Percentiles rank a stretch among this genome's conserved stretches.
Conservation (phyloP, 257 asterid genomes). For the Plectranthus barbatus region DNA sequence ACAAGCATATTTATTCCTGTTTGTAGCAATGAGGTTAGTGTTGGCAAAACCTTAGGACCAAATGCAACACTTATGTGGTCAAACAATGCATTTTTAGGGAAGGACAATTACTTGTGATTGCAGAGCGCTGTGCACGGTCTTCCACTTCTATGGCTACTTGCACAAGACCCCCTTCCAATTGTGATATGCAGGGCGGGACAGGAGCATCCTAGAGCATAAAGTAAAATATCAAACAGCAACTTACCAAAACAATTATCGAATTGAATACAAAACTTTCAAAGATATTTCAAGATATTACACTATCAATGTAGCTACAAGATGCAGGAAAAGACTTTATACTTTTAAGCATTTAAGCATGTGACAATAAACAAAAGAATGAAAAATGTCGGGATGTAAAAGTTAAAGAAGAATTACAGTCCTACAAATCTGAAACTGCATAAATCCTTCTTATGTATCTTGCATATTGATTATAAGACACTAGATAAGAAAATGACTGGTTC, state of each 20-base stretch:
- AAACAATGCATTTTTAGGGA: background rate
- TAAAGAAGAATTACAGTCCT: background rate
- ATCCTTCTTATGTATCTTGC: background rate
- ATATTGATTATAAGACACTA: background rate
- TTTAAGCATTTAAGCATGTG: background rate
- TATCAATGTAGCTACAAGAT: background rate
- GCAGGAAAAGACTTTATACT: background rate
- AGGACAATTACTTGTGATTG: slow-evolving; percentile 64
- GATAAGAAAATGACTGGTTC: background rate
- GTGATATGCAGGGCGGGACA: slow-evolving; percentile 98
- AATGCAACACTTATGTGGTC: background rate
- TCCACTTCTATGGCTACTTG: slow-evolving; percentile 99
- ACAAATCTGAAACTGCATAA: background rate
- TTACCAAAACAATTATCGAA: slow-evolving; percentile 5
- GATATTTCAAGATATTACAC: slow-evolving; percentile 10
- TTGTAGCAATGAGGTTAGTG: background rate
- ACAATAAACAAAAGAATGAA: background rate
- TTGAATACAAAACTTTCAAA: background rate
- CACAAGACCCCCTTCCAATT: slow-evolving; percentile 92
- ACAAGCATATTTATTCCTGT: background rate
- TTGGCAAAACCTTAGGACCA: background rate
- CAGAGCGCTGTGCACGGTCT: slow-evolving; percentile 95
- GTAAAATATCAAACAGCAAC: slow-evolving; percentile 10
- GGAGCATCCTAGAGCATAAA: slow-evolving; percentile 81
- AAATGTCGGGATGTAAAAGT: background rate